A percentile compares a stretch with the other conserved stretches of the same genome.
Conservation (phyloP, 2,329 filamentous ascomycete species). For the Coleophoma cylindrospora region DNA sequence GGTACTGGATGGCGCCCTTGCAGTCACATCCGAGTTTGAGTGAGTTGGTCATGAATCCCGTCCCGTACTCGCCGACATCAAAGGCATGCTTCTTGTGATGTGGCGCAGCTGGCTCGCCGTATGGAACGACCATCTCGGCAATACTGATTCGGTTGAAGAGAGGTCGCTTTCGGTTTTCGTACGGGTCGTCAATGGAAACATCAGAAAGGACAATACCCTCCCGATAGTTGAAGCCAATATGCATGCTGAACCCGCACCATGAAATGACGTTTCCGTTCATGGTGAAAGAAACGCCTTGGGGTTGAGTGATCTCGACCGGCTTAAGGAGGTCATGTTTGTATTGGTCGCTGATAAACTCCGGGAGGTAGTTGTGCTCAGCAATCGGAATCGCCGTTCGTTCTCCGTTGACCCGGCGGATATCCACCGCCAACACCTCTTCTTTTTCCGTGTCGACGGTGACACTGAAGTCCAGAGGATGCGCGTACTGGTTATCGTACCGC, state of each 20-base stretch:
- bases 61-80: constrained; percentile 75
- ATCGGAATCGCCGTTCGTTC: constrained; percentile 32
- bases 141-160: constrained; percentile 87
- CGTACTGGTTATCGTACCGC: constrained; percentile 82
- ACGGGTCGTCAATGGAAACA: constrained; percentile 68
- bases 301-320: constrained; percentile 82
- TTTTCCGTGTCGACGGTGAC: constrained; percentile 85
- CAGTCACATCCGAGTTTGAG: constrained; percentile 76
- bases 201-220: constrained; percentile 89
- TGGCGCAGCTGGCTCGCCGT: constrained; percentile 74
- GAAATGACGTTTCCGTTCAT: constrained; percentile 68
- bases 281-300: constrained; percentile 82
- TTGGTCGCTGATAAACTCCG: constrained; percentile 63
- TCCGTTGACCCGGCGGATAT: constrained; percentile 69
- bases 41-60: constrained; percentile 79
- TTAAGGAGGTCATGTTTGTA: constrained; percentile 76
- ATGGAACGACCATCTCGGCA: constrained; percentile 91
- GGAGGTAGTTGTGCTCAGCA: constrained; percentile 67
- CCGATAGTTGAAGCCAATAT: constrained; percentile 91
- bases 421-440: constrained; percentile 50
- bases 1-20: constrained; percentile 87
- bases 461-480: constrained; percentile 88
- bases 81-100: constrained; percentile 81
- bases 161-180: constrained; percentile 70
- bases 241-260: constrained; percentile 93